phyloP scores from a whole-genome alignment of 2,329 filamentous ascomycete species.

The Chaetothyriales sp. region DNA sequence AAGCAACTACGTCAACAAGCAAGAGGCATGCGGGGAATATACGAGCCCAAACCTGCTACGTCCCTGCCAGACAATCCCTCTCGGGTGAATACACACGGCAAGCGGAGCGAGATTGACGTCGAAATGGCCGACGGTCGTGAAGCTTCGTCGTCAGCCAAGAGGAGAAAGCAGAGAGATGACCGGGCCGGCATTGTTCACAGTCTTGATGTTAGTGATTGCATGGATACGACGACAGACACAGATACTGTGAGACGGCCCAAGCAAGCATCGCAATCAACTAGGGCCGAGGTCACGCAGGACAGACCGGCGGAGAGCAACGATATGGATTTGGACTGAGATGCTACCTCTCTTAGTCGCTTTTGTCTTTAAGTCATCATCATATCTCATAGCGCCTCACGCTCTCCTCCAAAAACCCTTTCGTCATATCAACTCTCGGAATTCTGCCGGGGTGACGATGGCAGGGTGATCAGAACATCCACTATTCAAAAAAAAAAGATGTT shows the following conservation, averaged over 20 bases:
- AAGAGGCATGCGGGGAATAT: conserved; percentile 1
- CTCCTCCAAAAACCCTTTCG: not conserved
- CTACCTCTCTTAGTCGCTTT: not conserved
- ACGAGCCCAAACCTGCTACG: not conserved
- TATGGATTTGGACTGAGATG: not conserved
- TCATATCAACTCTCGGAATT: not conserved
- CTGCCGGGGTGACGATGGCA: conserved; percentile 2
- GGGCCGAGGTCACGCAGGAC: not conserved
- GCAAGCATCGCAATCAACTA: not conserved
- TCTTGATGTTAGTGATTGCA: not conserved
- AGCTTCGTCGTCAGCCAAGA: conserved; percentile 2
- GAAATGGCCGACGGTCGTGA: not conserved
- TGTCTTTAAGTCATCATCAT: not conserved
- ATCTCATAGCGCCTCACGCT: not conserved
- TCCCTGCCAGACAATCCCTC: not conserved
- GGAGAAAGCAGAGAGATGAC: conserved; percentile 1
- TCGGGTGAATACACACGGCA: not conserved
- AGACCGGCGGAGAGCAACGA: not conserved
- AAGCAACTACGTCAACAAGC: not conserved
- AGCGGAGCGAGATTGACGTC: conserved; percentile 10
- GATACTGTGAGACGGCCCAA: not conserved
- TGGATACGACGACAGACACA: not conserved
- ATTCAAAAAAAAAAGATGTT: conserved; percentile 5
- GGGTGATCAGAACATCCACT: conserved; percentile 6
- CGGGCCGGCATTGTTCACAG: not conserved